These are phyloP conservation scores for Corchorus capsularis DNA, from an alignment of 345 rosid species.

Conservation along the genomic window DNA sequence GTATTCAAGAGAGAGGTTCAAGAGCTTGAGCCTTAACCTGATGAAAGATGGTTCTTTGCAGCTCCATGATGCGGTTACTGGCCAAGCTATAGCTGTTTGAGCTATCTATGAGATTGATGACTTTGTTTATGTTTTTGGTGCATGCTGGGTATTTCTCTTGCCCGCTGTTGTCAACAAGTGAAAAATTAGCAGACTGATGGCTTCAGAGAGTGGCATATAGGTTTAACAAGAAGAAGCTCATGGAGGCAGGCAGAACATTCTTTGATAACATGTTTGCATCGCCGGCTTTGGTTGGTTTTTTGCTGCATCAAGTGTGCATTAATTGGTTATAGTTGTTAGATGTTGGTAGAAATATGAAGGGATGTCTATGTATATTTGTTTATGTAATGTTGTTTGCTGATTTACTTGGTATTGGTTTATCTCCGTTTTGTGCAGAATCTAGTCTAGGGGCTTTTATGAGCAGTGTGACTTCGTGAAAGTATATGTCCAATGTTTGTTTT, in stretches of 20 bases:
- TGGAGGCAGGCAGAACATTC: background rate
- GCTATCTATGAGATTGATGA: background rate
- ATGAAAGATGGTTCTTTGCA: slow-evolving; percentile 97
- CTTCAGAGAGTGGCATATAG: slow-evolving; percentile 18
- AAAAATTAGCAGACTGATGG: slow-evolving; percentile 9
- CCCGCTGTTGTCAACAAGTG: background rate
- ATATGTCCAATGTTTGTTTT: background rate
- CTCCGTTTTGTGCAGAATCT: slow-evolving; percentile 19
- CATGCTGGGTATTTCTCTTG: slow-evolving; percentile 16
- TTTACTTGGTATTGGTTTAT: background rate
- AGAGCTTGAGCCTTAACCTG: slow-evolving; percentile 88
- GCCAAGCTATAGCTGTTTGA: slow-evolving; percentile 73
- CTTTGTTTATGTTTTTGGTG: slow-evolving; percentile 21
- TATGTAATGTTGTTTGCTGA: slow-evolving; percentile 16
- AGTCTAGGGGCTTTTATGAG: slow-evolving; percentile 20
- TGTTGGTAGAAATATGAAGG: slow-evolving; percentile 14
- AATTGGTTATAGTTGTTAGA: slow-evolving; percentile 10
- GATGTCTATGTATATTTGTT: slow-evolving; percentile 14
- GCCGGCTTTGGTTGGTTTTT: background rate
- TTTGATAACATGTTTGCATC: slow-evolving; percentile 2
- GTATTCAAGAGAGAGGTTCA: slow-evolving; percentile 95
- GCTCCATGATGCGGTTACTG: slow-evolving; percentile 84
- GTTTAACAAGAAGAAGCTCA: background rate
- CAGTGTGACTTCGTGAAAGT: slow-evolving; percentile 15
- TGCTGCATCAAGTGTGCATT: slow-evolving; percentile 25